These are phyloP conservation scores for Alternaria brassicae DNA, from an alignment of 2,329 filamentous ascomycete genomes.

Conservation along the genomic window DNA sequence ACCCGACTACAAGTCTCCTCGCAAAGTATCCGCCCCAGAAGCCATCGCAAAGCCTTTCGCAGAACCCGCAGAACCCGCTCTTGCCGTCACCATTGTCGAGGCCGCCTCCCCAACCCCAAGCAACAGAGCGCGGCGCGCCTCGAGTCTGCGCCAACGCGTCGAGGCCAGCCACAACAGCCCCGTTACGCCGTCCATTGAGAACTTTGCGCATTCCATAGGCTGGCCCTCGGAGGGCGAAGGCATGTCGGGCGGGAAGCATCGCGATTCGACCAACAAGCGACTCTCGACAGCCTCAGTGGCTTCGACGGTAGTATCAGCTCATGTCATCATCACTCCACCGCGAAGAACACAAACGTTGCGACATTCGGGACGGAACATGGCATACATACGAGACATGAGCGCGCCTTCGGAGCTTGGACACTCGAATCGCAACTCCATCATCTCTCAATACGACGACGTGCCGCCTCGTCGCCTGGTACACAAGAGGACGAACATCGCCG, in stretches of 20 bases:
- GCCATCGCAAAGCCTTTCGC: constrained; percentile 1
- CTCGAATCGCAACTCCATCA: constrained; percentile 56
- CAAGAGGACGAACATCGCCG: constrained; percentile 58
- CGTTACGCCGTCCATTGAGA: constrained; percentile 53
- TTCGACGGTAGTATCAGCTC: constrained; percentile 63
- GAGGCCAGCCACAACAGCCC: constrained; percentile 44
- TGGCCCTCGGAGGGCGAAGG: constrained; percentile 54
- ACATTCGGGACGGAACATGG: constrained; percentile 62
- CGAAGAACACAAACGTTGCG: constrained; percentile 56
- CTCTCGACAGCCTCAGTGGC: constrained; percentile 60
- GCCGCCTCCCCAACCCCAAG: constrained; percentile 31
- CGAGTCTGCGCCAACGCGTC: constrained; percentile 44
- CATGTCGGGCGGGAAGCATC: constrained; percentile 29
- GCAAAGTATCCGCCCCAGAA: constrained; percentile 15
- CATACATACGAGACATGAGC: constrained; percentile 55
- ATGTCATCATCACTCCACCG: constrained; percentile 61
- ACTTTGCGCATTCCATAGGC: constrained; percentile 58
- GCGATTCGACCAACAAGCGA: constrained; percentile 50
- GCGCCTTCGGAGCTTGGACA: constrained; percentile 49
- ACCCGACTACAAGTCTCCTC: constrained; percentile 31
- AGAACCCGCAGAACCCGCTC: constrained; percentile 1
- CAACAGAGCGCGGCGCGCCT: constrained; percentile 29
- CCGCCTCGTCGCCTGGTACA: constrained; percentile 59
- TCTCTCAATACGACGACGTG: constrained; percentile 48
- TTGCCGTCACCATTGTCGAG: constrained; percentile 18